These are phyloP conservation scores for Chlorophyllum brunneum DNA, from an alignment of 768 basidiomycete genomes.

Conservation along the genomic window DNA sequence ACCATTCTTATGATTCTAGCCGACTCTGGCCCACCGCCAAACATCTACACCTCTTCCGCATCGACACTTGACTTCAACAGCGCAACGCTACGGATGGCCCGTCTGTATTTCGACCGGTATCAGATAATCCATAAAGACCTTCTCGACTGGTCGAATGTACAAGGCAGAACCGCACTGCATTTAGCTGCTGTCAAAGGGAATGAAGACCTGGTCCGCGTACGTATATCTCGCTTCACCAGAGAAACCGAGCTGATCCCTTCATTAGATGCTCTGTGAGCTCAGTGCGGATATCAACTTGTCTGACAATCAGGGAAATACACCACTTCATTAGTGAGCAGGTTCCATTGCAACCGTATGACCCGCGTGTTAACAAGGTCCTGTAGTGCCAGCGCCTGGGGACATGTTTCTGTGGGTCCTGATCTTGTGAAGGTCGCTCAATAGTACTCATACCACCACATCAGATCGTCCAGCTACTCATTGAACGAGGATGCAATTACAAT, in stretches of 20 bases:
- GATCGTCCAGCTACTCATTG: slow-evolving; percentile 84
- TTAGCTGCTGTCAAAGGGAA: slow-evolving; percentile 86
- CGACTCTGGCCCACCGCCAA: slow-evolving; percentile 60
- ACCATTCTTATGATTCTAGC: slow-evolving; percentile 94
- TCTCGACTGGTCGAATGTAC: slow-evolving; percentile 88
- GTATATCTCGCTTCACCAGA: slow-evolving; percentile 22
- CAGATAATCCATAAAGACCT: slow-evolving; percentile 46
- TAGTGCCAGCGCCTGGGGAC: slow-evolving; percentile 87
- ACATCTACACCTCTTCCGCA: slow-evolving; percentile 43
- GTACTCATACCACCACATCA: slow-evolving; percentile 31
- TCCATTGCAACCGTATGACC: slow-evolving; percentile 2
- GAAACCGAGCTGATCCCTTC: not conserved
- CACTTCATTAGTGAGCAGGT: slow-evolving; percentile 81
- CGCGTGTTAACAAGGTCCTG: slow-evolving; percentile 12
- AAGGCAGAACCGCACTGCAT: slow-evolving; percentile 89
- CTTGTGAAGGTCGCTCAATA: slow-evolving; percentile 3
- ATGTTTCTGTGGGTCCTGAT: slow-evolving; percentile 58
- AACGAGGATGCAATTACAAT: slow-evolving; percentile 80
- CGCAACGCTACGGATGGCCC: slow-evolving; percentile 82
- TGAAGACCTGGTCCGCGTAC: slow-evolving; percentile 80
- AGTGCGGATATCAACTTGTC: slow-evolving; percentile 88
- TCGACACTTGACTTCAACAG: slow-evolving; percentile 60
- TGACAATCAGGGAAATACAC: slow-evolving; percentile 89
- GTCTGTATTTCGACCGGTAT: slow-evolving; percentile 82
- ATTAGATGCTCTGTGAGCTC: slow-evolving; percentile 85